Evolutionary conservation across 2,329 filamentous ascomycete species (phyloP), one percentile per base, ranked within the genome.

Genomic region (Clarireedia homoeocarpa): DNA sequence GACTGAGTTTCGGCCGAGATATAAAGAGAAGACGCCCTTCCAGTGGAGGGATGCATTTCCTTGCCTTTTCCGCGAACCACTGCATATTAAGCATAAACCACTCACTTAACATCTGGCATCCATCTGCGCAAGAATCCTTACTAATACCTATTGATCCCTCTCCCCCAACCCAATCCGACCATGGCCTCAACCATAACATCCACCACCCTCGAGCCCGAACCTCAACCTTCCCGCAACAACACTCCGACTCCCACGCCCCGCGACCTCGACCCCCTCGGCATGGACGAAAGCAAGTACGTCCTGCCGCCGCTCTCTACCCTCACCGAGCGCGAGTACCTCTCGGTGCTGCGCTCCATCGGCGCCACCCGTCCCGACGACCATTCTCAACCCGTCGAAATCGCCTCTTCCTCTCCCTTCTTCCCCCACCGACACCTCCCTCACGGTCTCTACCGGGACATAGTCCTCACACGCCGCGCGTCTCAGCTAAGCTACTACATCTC

Each of bases 361-460:
- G 53, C 53, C 2, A 52, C 27, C 3, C 39, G 12, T 4, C 5
- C n/a, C 34, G 30, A 30, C 12, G 34, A 47, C 17, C 53, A 24
- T 7, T 51, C 53, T n/a, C 53, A 52, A 1, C 53, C 53, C 1
- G 48, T 52, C 30, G 30, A 56, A 47, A 23, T 52, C 12, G 53
- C 53, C 6, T 47, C 30, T 23, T 14, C 14, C 14, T 56, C 53
- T 2, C 48, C 48, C n/a, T 38, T 51, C 39, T 44, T 50, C 38
- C 36, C 53, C 5, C 47, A 51, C 15, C 46, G 53, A 23, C 53
- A 52, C 24, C 38, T 57, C 6, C 64, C 63, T 2, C 42, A 58
- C 20, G 62, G 63, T 2, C 59, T 66, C 15, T 66, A 64, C 26
- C 58, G 48, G 45, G 59, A 61, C 6, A 59, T 64, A 4, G 48